These are phyloP conservation scores for Russula emetica DNA, from an alignment of 768 basidiomycete species.

Conservation along the genomic window DNA sequence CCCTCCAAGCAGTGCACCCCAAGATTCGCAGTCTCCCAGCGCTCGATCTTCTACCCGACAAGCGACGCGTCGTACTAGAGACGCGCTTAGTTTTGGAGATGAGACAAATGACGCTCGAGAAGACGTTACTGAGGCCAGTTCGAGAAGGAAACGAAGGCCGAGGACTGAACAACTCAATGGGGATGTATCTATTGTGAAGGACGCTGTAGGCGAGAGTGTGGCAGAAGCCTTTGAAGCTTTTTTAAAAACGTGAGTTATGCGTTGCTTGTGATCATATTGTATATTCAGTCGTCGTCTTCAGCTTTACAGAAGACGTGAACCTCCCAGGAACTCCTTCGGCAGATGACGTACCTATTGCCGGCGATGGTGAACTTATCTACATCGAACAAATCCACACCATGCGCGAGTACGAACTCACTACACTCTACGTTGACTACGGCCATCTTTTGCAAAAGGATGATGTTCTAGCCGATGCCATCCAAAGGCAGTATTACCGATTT, in stretches of 20 bases:
- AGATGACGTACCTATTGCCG: slow-evolving; percentile 53
- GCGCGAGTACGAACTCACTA: slow-evolving; percentile 91
- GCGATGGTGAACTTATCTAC: slow-evolving; percentile 70
- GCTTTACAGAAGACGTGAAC: slow-evolving; percentile 79
- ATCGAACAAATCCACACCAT: slow-evolving; percentile 92
- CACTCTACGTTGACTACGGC: slow-evolving; percentile 92
- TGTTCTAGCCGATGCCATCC: slow-evolving; percentile 88
- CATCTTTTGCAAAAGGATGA: slow-evolving; percentile 90
- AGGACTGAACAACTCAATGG: slow-evolving; percentile 43
- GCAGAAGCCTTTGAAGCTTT: slow-evolving; percentile 89
- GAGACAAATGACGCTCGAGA: slow-evolving; percentile 42
- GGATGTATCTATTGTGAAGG: slow-evolving; percentile 84
- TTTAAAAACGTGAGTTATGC: slow-evolving; percentile 63
- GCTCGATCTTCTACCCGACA: slow-evolving; percentile 32
- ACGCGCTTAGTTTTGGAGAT: slow-evolving; percentile 40
- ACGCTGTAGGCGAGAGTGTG: slow-evolving; percentile 94
- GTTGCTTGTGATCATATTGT: neutral
- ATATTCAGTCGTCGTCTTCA: slow-evolving; percentile 35
- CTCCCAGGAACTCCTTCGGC: slow-evolving; percentile 78
- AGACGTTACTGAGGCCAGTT: slow-evolving; percentile 35
- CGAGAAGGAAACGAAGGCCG: slow-evolving; percentile 45
- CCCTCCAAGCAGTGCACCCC: slow-evolving; percentile 48
- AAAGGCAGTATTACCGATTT: slow-evolving; percentile 95
- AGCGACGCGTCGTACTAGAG: slow-evolving; percentile 31
- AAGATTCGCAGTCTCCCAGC: slow-evolving; percentile 38